Conservation (phyloP, 768 basidiomycete species). For the Holtermanniella nyarrowii region DNA sequence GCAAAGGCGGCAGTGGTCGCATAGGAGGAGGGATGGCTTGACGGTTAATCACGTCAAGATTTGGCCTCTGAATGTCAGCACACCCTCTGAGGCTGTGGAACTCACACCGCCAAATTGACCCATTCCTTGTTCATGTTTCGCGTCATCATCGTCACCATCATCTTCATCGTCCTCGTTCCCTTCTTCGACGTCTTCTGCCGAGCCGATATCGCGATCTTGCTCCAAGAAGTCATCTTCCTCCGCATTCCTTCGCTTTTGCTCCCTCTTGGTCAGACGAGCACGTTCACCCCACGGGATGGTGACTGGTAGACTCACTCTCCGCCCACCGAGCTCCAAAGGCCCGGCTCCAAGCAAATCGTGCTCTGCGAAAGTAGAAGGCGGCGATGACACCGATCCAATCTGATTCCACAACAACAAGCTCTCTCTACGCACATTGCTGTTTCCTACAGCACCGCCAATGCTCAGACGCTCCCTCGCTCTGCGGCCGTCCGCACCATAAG, state of each 20-base stretch:
- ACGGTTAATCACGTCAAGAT: not conserved
- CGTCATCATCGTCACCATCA: conserved; percentile 10
- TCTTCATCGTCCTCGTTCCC: conserved; percentile 12
- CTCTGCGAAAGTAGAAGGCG: not conserved
- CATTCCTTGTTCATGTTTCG: not conserved
- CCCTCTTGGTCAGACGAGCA: conserved; percentile 11
- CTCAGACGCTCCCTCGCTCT: conserved; percentile 27
- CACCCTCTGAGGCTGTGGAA: not conserved
- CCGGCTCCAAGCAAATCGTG: not conserved
- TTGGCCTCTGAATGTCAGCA: not conserved
- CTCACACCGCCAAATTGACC: not conserved
- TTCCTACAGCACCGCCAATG: conserved; percentile 12
- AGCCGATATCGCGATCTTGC: not conserved
- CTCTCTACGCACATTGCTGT: conserved; percentile 14
- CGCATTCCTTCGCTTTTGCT: conserved; percentile 1
- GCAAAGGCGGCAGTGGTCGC: conserved; percentile 34
- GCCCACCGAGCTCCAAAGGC: conserved; percentile 4
- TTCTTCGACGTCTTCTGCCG: conserved; percentile 4
- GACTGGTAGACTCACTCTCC: conserved; percentile 36
- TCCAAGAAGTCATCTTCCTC: not conserved
- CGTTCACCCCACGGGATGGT: conserved; percentile 27
- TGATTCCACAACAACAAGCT: conserved; percentile 33
- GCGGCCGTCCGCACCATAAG: conserved; percentile 27
- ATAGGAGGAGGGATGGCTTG: conserved; percentile 5
- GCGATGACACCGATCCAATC: conserved; percentile 10